Percentiles rank a stretch among this genome's conserved stretches.
Evolutionary conservation across 2,329 filamentous ascomycete species (phyloP).

Genomic region (Alternaria metachromatica): DNA sequence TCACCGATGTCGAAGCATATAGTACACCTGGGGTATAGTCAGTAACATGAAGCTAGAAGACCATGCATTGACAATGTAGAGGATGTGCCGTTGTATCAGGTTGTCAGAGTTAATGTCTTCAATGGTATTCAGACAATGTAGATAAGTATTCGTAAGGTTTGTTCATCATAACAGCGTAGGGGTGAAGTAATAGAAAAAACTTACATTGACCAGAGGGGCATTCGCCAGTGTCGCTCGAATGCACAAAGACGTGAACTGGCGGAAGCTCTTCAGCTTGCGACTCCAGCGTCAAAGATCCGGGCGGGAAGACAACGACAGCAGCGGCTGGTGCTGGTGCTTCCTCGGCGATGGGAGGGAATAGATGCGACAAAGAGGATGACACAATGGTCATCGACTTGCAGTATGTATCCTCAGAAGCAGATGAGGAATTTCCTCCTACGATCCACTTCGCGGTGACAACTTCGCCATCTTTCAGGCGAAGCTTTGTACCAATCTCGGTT

Average conservation of each 20-base stretch:
- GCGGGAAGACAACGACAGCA: slow-evolving; percentile 71
- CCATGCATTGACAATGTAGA: slow-evolving; percentile 1
- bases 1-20: slow-evolving; percentile 59
- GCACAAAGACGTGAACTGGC: slow-evolving; percentile 69
- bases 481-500: slow-evolving; percentile 40
- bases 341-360: slow-evolving; percentile 77
- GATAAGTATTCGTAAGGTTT: slow-evolving; percentile 91
- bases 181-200: slow-evolving; percentile 52
- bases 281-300: slow-evolving; percentile 58
- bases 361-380: slow-evolving; percentile 65
- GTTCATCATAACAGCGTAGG: slow-evolving; percentile 76
- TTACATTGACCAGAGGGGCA: slow-evolving; percentile 90
- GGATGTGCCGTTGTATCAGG: slow-evolving; percentile 69
- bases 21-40: slow-evolving; percentile 60
- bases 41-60: slow-evolving; percentile 36
- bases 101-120: slow-evolving; percentile 88
- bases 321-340: slow-evolving; percentile 78
- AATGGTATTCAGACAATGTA: slow-evolving; percentile 99
- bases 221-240: slow-evolving; percentile 91
- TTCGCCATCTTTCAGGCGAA: slow-evolving; percentile 65
- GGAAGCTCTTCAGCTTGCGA: slow-evolving; percentile 35
- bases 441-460: slow-evolving; percentile 63
- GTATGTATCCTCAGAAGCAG: slow-evolving; percentile 34
- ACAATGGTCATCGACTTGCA: slow-evolving; percentile 73
- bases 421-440: slow-evolving; percentile 52